Percentiles rank a stretch among this genome's conserved stretches.
phyloP scores from a whole-genome alignment of 352 stramenopile genomes.

The Globisporangium cederbergense region DNA sequence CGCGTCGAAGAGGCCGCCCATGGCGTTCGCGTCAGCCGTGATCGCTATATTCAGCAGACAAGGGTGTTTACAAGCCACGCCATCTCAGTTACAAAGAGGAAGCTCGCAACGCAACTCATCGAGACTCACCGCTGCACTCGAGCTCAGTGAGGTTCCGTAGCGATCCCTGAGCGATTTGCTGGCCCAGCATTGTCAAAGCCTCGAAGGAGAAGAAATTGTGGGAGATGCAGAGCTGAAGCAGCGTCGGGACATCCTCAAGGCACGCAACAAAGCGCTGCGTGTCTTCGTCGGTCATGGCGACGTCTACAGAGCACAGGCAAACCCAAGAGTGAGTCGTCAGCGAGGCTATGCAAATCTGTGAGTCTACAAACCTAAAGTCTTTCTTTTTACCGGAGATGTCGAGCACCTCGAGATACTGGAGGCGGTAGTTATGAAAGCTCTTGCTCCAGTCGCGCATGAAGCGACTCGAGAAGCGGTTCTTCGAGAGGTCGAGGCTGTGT shows the following conservation, averaged over 20 bases:
- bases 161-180: conserved; percentile 20
- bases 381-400: conserved; percentile 41
- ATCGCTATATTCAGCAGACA: conserved; percentile 13
- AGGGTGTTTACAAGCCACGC: not conserved
- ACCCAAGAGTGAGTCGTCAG: not conserved
- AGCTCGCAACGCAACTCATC: not conserved
- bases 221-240: conserved; percentile 35
- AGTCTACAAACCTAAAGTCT: no score
- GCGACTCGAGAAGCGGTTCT: conserved; percentile 50
- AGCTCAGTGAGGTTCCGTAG: conserved; percentile 28
- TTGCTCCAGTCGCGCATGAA: conserved; percentile 58
- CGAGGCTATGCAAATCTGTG: no score
- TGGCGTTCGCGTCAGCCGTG: conserved; percentile 24
- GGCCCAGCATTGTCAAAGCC: conserved; percentile 29
- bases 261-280: conserved; percentile 50
- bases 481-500: conserved; percentile 26
- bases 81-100: not conserved
- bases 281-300: conserved; percentile 52
- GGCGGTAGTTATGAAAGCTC: conserved; percentile 47
- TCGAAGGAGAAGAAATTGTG: conserved; percentile 39
- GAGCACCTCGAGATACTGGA: conserved; percentile 27
- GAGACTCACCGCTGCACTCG: conserved; percentile 30
- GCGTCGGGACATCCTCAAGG: conserved; percentile 24
- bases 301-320: conserved; percentile 13
- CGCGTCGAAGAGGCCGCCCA: conserved; percentile 19